A percentile compares a stretch with the other conserved stretches of the same genome.
phyloP scores from a whole-genome alignment of 176 grass and related monocot species.

The Thalia dealbata region DNA sequence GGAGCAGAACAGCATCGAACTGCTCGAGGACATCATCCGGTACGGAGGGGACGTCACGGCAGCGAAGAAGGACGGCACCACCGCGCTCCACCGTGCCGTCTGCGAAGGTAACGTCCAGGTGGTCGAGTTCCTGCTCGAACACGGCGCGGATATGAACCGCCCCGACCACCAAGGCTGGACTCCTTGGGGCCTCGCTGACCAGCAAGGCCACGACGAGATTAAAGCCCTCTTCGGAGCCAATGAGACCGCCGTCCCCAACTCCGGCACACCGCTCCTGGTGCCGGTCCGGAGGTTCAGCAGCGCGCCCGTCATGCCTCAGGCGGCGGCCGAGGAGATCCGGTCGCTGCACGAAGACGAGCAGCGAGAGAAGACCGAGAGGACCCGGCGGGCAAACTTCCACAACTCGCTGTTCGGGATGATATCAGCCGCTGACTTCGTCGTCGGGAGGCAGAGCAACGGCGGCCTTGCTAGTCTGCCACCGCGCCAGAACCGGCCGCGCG shows the following conservation, averaged over 20 bases:
- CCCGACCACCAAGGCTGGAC: constrained; percentile 49
- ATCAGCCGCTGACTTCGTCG: constrained; percentile 33
- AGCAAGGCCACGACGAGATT: constrained; percentile 77
- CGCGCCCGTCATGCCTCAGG: constrained; percentile 42
- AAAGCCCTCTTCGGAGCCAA: constrained; percentile 41
- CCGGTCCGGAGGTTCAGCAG: constrained; percentile 47
- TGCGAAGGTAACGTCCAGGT: constrained; percentile 56
- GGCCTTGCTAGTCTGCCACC: background rate
- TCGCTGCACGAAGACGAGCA: background rate
- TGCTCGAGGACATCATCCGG: constrained; percentile 47
- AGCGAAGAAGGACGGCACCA: constrained; percentile 44
- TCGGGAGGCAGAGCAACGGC: background rate
- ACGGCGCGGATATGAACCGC: constrained; percentile 44
- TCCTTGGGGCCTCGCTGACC: constrained; percentile 55
- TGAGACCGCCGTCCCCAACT: background rate
- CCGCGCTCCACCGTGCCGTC: constrained; percentile 61
- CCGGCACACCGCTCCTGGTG: background rate
- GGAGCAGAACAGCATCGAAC: constrained; percentile 43
- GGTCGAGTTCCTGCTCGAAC: constrained; percentile 53
- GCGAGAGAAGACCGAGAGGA: background rate
- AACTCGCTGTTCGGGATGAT: constrained; percentile 74
- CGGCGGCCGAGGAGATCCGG: constrained; percentile 18
- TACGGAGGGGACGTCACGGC: constrained; percentile 39
- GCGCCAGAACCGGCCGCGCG: constrained; percentile 20
- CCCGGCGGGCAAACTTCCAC: constrained; percentile 43